Evolutionary conservation across 495 filamentous ascomycete species (phyloP).

Genomic region (Parathielavia hyrcaniae): DNA sequence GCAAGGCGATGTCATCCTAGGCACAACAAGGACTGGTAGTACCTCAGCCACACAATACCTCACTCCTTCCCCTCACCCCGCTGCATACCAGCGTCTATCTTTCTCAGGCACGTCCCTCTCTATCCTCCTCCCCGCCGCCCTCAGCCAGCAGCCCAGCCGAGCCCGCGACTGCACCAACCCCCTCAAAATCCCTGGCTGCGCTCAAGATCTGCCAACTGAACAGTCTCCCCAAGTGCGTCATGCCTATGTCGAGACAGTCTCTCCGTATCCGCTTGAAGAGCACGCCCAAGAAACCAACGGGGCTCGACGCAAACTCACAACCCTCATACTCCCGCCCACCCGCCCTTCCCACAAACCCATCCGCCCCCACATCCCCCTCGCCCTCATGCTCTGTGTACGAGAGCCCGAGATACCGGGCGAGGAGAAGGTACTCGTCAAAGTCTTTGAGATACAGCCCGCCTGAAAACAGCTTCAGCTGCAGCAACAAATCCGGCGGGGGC

Average conservation of each 20-base stretch:
- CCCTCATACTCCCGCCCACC: slow-evolving; percentile 23
- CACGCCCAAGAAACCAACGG: slow-evolving; percentile 47
- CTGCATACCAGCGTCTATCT: background rate
- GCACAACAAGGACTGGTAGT: too few relatives aligned
- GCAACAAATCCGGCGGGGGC: slow-evolving; percentile 25
- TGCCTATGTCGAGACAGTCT: slow-evolving; percentile 44
- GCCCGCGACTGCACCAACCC: too few relatives aligned
- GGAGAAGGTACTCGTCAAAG: slow-evolving; percentile 46
- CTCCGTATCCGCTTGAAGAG: slow-evolving; percentile 48
- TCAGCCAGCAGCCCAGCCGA: slow-evolving; percentile 6
- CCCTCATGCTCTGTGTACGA: slow-evolving; percentile 20
- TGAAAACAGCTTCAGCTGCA: slow-evolving; percentile 59
- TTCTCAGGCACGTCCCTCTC: background rate
- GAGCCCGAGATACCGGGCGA: slow-evolving; percentile 52
- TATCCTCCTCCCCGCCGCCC: background rate
- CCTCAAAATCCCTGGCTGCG: slow-evolving; percentile 23
- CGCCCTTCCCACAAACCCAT: slow-evolving; percentile 37
- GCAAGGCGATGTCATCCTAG: too few relatives aligned
- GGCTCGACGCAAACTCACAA: slow-evolving; percentile 41
- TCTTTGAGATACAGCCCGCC: slow-evolving; percentile 57
- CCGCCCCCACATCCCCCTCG: slow-evolving; percentile 33
- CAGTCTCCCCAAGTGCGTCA: slow-evolving; percentile 52
- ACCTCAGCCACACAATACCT: too few relatives aligned
- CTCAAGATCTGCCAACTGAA: slow-evolving; percentile 39
- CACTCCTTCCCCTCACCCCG: too few relatives aligned